phyloP scores from a whole-genome alignment of 2,329 filamentous ascomycete genomes.

The Fusarium begoniae region DNA sequence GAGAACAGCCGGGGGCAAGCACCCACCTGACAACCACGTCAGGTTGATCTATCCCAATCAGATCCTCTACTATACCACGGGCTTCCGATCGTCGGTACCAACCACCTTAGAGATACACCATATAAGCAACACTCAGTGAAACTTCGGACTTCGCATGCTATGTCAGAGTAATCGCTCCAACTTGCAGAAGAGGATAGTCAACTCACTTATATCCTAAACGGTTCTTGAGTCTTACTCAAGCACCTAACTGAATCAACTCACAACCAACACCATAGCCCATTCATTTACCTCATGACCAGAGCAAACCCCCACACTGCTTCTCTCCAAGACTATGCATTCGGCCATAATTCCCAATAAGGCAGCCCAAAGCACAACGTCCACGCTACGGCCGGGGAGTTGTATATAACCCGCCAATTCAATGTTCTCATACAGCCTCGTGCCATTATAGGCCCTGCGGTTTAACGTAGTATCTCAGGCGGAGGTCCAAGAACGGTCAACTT shows the following conservation, averaged over 20 bases:
- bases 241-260: not conserved
- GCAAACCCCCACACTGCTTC: constrained; percentile 26
- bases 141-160: not conserved
- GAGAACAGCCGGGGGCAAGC: not conserved
- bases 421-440: constrained; percentile 23
- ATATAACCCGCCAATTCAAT: constrained; percentile 40
- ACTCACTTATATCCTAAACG: not conserved
- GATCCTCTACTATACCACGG: not conserved
- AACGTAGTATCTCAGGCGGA: constrained; percentile 16
- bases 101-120: not conserved
- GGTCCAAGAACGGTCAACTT: constrained; percentile 3
- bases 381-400: constrained; percentile 17
- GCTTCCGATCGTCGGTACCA: not conserved
- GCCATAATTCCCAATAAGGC: constrained; percentile 36
- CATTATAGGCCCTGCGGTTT: constrained; percentile 15
- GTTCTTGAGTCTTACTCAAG: not conserved
- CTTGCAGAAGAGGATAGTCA: not conserved
- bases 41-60: constrained; percentile 20
- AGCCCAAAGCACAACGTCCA: constrained; percentile 17
- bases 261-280: not conserved
- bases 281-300: constrained; percentile 1
- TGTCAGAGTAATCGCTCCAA: not conserved
- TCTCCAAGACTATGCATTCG: constrained; percentile 22
- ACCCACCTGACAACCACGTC: constrained; percentile 6
- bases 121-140: not conserved